A percentile compares a stretch with the other conserved stretches of the same genome.
Conservation (phyloP, 78 protist genomes). For the Blattamonas nauphoetae region DNA sequence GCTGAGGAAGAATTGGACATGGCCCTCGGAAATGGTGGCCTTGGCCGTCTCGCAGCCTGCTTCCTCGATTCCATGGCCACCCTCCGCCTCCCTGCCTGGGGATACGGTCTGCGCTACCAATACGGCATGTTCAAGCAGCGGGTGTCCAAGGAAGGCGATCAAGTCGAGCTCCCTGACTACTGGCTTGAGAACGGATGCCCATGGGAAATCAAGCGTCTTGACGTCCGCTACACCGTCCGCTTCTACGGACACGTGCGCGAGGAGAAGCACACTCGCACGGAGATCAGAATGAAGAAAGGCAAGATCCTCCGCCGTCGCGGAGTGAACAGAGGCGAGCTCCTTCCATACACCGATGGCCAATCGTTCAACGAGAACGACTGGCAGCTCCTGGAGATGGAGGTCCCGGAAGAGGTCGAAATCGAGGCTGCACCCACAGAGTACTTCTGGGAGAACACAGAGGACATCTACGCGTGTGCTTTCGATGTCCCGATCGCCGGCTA, state of each 20-base stretch:
- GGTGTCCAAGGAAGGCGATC: constrained; percentile 63
- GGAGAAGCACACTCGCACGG: not conserved
- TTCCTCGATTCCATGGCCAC: constrained; percentile 85
- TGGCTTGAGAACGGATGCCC: constrained; percentile 70
- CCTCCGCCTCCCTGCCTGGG: constrained; percentile 71
- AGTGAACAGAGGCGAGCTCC: not conserved
- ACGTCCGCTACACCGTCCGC: constrained; percentile 52
- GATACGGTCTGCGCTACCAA: constrained; percentile 66
- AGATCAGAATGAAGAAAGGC: not conserved
- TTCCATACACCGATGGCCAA: not conserved
- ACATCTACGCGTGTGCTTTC: constrained; percentile 55
- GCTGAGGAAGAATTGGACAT: constrained; percentile 81
- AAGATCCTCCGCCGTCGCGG: not conserved
- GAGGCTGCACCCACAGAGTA: not conserved
- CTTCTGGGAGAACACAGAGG: constrained; percentile 62
- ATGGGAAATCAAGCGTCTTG: constrained; percentile 73
- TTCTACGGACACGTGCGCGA: constrained; percentile 49
- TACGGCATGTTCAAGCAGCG: constrained; percentile 87
- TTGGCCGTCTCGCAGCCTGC: constrained; percentile 89
- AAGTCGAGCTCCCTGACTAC: constrained; percentile 32
- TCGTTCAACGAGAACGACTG: not conserved
- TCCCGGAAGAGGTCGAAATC: not conserved
- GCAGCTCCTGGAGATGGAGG: not conserved
- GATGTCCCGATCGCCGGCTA: constrained; percentile 81
- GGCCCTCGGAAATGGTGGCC: constrained; percentile 94